Base-by-base conservation (phyloP, 2,329 filamentous ascomycete genomes). In the Cercospora brassicicola region DNA sequence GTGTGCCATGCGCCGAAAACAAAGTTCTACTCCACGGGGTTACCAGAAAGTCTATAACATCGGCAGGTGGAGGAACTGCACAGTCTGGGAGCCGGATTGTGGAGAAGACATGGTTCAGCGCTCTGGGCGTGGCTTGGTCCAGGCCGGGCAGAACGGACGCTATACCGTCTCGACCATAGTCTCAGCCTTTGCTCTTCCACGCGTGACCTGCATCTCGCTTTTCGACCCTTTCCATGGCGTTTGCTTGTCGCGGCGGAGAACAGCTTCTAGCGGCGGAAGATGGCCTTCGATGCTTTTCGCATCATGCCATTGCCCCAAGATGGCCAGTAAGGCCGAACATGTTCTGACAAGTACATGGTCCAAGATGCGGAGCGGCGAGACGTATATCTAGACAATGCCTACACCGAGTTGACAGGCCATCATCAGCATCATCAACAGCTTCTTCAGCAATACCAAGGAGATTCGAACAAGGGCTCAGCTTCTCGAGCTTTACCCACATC, bases 231-330 rank as follows among this genome's bases (percentile, higher is more conserved):
- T 55, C 15, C 48, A 55, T 55, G 48, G 48, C 48, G 48, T 55
- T 30, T 55, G 48, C 48, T 55, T 55, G 48, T 55, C 48, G 48
- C 48, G 48, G 48, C 48, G 48, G 48, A 55, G 48, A 55, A 55
- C 48, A 55, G 10, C 13, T 55, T 55, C 23, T 55, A 55, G 48
- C 48, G 48, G 48, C 48, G 48, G 48, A 53, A 15, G 48, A 53
- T 7, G 48, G 7, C 0, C 48, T 55, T 55, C 48, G 48, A 55
- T 55, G 13, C 48, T 55, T 55, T 55, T 55, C 48, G 48, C 48
- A 55, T 28, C 48, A 55, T 55, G 23, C 48, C 48, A 55, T 55
- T 55, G 48, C 11, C 48, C 48, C 48, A 55, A 53, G 48, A 55
- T n/a, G 26, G 48, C 23, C 48, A 28, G 48, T 55, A 55, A 55